Evolutionary conservation across 495 filamentous ascomycete species (phyloP), one percentile per base, ranked within the genome.

Genomic region (Penicillium daleae): DNA sequence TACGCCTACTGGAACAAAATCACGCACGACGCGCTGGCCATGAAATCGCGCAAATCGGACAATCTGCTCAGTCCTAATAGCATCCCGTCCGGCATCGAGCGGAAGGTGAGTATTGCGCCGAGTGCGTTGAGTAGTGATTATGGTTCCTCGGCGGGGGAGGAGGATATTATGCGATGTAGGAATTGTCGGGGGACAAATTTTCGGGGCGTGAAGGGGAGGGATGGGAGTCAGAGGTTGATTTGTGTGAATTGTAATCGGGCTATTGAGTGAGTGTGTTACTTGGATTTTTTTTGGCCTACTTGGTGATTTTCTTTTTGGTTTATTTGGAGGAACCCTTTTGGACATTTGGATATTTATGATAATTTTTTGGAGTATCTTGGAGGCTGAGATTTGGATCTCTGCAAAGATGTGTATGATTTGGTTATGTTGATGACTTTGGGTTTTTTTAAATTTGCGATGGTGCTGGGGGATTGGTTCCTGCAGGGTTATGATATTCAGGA

Each of bases 1-100:
- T 80, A 82, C 53, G 77, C 79, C 7, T 86, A 79, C 64, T 86
- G 83, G 77, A 82, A 80, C 49, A 78, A 79, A 33, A 77, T 79
- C 53, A 72, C 76, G 17, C 80, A 80, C 52, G 76, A 80, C 58
- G 80, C 80, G 8, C 46, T 80, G 37, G 79, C 80, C 1, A 72
- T 71, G 21, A 69, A 64, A 12, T 72, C 74, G 19, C 71, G 68
- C 31, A 62, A 71, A 6, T 51, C 63, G 0, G 70, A 72, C 13
- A 61, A 70, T 4, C 65, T 76, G 0, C 66, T 78, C 4, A 67
- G 67, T 29, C 74, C 77, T 1, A 68, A 72, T 56, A 63, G 57
- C 3, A 63, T 66, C 22, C 44, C 70, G 19, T 66, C 66, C 6
- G 54, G 58, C 10, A 48, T 55, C 5, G 72, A 78, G 22, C 71